Base-by-base conservation (phyloP, 176 grass and related monocot species). In the Typha latifolia region DNA sequence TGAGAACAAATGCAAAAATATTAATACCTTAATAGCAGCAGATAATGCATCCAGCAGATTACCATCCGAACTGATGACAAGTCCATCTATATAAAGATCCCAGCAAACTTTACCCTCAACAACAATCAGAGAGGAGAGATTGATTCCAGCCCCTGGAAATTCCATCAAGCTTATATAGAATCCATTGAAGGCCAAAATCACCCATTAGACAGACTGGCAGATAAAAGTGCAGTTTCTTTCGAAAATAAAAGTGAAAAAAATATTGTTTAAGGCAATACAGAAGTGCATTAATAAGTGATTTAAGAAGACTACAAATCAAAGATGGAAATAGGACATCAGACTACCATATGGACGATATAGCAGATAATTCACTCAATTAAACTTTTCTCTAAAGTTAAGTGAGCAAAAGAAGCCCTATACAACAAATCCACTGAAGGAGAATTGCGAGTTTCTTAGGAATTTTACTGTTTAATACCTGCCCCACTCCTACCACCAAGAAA, bases 21-120 rank as follows among this genome's bases (percentile, higher is more conserved):
- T 23, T 18, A 34, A 82, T 79, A 96, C 92, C 82, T 91, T 96
- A 68, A 96, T 80, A 24, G 85, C 88, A 49, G 88, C 77, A 79
- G 84, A 88, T 65, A 96, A 64, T 12, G 85, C 80, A 74, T 96
- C 92, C 62, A 96, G 85, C 72, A 96, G 70, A 80, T 96, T 96
- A 74, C 92, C 92, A 70, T 96, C 85, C n/a, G 92, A 88, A 82
- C 88, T 96, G 55, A 96, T 22, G 10, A 91, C 92, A 84, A 91
- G 88, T 49, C 87, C 85, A 81, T 96, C 76, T 64, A 83, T 77
- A 72, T 83, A 67, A 56, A 96, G 80, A 80, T 96, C 92, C 92
- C 92, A 96, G 73, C 88, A 96, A 34, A 88, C 78, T 80, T 91
- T 96, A 47, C 92, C 92, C 32, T 91, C 92, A 51, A 96, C 71